Evolutionary conservation across 768 basidiomycete genomes (phyloP).

Genomic region (Naganishia vaughanmartiniae): DNA sequence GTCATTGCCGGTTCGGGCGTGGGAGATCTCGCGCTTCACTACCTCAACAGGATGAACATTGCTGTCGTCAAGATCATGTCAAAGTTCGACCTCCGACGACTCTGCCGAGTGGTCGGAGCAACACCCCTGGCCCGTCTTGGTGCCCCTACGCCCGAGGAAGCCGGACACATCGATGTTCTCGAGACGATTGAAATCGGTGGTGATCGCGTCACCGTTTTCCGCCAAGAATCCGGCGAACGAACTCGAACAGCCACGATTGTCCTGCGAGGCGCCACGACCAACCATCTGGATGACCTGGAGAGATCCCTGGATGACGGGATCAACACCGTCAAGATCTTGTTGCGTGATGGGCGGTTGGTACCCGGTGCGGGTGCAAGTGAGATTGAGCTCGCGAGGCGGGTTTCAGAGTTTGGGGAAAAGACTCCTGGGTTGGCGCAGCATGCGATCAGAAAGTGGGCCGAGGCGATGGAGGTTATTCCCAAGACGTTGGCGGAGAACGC

Average conservation of each 20-base stretch:
- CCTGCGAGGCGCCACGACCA: constrained; percentile 88
- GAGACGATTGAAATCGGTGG: constrained; percentile 96
- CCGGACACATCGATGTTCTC: constrained; percentile 86
- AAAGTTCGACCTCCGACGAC: constrained; percentile 91
- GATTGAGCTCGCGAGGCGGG: constrained; percentile 79
- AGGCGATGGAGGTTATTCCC: constrained; percentile 86
- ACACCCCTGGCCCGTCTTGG: constrained; percentile 94
- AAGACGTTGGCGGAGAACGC: constrained; percentile 93
- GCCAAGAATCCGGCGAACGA: constrained; percentile 81
- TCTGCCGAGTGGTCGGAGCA: constrained; percentile 92
- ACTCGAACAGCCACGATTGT: constrained; percentile 91
- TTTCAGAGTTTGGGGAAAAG: constrained; percentile 81
- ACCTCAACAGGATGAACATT: constrained; percentile 87
- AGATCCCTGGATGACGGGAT: constrained; percentile 95
- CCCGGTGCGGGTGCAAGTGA: constrained; percentile 94
- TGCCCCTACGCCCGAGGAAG: constrained; percentile 93
- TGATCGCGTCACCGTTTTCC: constrained; percentile 92
- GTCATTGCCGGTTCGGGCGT: constrained; percentile 89
- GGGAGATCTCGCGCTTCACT: constrained; percentile 94
- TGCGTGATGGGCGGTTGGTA: constrained; percentile 85
- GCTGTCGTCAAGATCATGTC: constrained; percentile 95
- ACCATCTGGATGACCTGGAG: constrained; percentile 91
- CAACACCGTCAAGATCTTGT: constrained; percentile 85
- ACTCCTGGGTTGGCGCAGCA: constrained; percentile 90
- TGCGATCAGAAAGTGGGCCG: constrained; percentile 82